Conservation (phyloP, 2,329 filamentous ascomycete genomes). For the Clonostachys solani region DNA sequence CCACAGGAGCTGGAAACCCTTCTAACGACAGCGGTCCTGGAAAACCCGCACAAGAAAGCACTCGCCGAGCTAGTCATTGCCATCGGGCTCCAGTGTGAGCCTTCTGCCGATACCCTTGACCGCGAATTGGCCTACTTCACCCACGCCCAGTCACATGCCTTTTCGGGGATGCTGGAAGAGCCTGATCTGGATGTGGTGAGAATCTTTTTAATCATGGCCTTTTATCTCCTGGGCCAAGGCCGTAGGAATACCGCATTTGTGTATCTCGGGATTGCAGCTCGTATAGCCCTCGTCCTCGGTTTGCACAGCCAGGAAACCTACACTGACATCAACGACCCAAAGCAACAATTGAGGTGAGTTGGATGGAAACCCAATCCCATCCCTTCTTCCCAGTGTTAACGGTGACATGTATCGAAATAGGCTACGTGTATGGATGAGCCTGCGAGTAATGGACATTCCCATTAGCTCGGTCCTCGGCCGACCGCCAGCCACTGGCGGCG, state of each 20-base stretch:
- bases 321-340: slow-evolving; percentile 8
- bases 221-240: slow-evolving; percentile 55
- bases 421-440: slow-evolving; percentile 27
- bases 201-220: slow-evolving; percentile 50
- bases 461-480: slow-evolving; percentile 31
- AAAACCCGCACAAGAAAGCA: slow-evolving; percentile 2
- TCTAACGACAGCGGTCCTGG: slow-evolving; percentile 5
- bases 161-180: slow-evolving; percentile 46
- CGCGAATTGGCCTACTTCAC: slow-evolving; percentile 35
- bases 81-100: slow-evolving; percentile 44
- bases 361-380: too few relatives aligned
- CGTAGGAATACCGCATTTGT: slow-evolving; percentile 58
- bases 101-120: slow-evolving; percentile 16
- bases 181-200: slow-evolving; percentile 48
- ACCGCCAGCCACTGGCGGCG: slow-evolving; percentile 24
- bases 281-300: slow-evolving; percentile 52
- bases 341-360: slow-evolving; percentile 14
- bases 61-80: slow-evolving; percentile 38
- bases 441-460: slow-evolving; percentile 29
- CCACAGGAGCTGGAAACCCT: slow-evolving; percentile 17
- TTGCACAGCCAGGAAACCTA: slow-evolving; percentile 36
- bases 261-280: slow-evolving; percentile 56
- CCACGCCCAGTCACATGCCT: slow-evolving; percentile 38
- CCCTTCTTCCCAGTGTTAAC: background rate
- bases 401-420: slow-evolving; percentile 6